Base-by-base conservation (phyloP, 176 grass and related monocot genomes). In the Rhynchospora pubera region DNA sequence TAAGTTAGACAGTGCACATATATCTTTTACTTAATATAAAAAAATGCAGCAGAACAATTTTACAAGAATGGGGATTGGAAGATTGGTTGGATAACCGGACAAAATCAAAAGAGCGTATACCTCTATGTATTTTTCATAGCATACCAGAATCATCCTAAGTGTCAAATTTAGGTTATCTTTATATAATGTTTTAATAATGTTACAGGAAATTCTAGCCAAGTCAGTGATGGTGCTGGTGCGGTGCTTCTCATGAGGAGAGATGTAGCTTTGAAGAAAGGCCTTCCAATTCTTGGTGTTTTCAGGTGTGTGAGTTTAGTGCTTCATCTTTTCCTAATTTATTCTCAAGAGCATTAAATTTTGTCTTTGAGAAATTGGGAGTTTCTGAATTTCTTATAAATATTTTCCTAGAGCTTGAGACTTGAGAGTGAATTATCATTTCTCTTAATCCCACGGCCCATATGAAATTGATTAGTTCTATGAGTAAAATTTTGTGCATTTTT, bases 201-300 rank as follows among this genome's bases (percentile, higher is more conserved):
- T 51, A 82, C 42, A 99, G 96, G 96, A 16, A 99, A 99, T 85
- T 99, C 96, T 82, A 99, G 92, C 78, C 96, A 99, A 90, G 92
- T 99, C 81, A 99, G 96, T 77, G 96, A 99, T 90, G 96, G 92
- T 80, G 96, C 96, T 85, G 96, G 92, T 91, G 96, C 96, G 77
- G 96, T 99, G 85, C 96, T 99, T 71, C 89, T 99, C 70, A 99
- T 93, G 92, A 93, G 86, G 91, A 99, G 96, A 87, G 89, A 91
- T 83, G 74, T 90, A 61, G 96, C 96, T 64, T 82, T 87, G 82
- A 84, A 85, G 82, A 93, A 91, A 83, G 96, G 96, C 7, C 80
- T 99, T 76, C 96, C 96, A 51, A 86, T 99, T 66, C 42, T 95
- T 73, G 96, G 96, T 55, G 92, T 95, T 88, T 99, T 95, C 92